These are phyloP conservation scores for Fusarium ambrosium DNA, from an alignment of 2,329 filamentous ascomycete species.

Conservation along the genomic window DNA sequence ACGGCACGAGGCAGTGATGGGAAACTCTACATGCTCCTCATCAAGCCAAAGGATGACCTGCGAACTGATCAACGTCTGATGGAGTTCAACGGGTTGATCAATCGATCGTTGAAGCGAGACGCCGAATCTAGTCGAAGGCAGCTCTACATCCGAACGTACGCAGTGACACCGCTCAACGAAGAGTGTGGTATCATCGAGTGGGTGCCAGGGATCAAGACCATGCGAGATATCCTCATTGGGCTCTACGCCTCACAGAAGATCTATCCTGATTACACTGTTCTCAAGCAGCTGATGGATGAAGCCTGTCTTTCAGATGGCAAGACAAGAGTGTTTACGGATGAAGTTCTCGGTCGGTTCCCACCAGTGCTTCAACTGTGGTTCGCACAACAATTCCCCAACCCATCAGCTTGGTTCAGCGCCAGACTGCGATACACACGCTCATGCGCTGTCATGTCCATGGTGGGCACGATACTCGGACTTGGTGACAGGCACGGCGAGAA, in stretches of 20 bases:
- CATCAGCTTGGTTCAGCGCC: conserved; percentile 91
- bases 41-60: conserved; percentile 98
- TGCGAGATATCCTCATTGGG: conserved; percentile 88
- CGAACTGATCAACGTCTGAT: conserved; percentile 98
- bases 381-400: conserved; percentile 92
- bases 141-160: conserved; percentile 96
- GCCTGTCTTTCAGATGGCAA: conserved; percentile 70
- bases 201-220: conserved; percentile 95
- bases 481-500: conserved; percentile 98
- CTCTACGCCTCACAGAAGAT: conserved; percentile 84
- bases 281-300: conserved; percentile 75
- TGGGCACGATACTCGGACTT: conserved; percentile 92
- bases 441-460: conserved; percentile 99
- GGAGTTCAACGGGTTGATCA: conserved; percentile 99
- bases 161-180: conserved; percentile 95
- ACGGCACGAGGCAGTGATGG: conserved; percentile 92
- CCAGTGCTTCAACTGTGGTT: conserved; percentile 95
- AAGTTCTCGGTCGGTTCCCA: conserved; percentile 76
- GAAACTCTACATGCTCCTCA: conserved; percentile 87
- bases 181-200: conserved; percentile 98
- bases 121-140: conserved; percentile 90
- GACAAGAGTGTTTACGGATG: conserved; percentile 77
- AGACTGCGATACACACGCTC: conserved; percentile 92
- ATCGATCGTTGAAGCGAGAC: conserved; percentile 91
- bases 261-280: conserved; percentile 75